Percentiles rank a stretch among this genome's conserved stretches.
Conservation (phyloP, 208 protist species). For the Leishmania major region DNA sequence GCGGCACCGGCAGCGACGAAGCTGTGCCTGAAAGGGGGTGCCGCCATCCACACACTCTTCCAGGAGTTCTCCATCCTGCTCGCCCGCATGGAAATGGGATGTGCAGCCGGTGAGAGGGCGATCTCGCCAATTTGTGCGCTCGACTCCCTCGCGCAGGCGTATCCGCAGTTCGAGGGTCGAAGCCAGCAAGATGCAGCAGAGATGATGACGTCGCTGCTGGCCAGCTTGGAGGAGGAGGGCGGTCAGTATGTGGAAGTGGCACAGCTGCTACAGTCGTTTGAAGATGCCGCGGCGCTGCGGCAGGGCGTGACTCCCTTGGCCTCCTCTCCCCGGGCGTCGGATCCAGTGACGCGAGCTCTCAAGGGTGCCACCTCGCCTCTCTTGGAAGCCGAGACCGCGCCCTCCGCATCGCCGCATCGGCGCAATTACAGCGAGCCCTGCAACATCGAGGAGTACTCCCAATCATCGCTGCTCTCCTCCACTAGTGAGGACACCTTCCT, state of each 20-base stretch:
- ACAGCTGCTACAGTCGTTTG: constrained; percentile 53
- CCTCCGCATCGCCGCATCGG: background rate
- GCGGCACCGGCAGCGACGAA: background rate
- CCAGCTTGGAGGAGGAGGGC: constrained; percentile 76
- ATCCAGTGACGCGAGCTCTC: background rate
- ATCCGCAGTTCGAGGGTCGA: constrained; percentile 80
- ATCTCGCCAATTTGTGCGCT: constrained; percentile 59
- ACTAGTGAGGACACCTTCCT: background rate
- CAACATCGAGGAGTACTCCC: constrained; percentile 14
- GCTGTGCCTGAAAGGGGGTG: constrained; percentile 35
- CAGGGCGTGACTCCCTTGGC: background rate
- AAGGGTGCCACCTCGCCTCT: background rate
- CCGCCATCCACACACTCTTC: constrained; percentile 49
- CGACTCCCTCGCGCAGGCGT: constrained; percentile 55
- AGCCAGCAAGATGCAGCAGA: constrained; percentile 90
- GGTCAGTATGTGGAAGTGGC: constrained; percentile 53
- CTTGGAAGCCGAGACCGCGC: background rate
- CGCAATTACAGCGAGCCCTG: constrained; percentile 1
- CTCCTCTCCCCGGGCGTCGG: background rate
- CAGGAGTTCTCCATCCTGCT: constrained; percentile 51
- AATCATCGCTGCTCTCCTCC: background rate
- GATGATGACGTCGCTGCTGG: constrained; percentile 75
- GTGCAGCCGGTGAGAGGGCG: constrained; percentile 18
- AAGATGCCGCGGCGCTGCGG: constrained; percentile 21
- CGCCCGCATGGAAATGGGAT: constrained; percentile 60